Conservation (phyloP, 768 basidiomycete genomes). For the Exidia glandulosa region DNA sequence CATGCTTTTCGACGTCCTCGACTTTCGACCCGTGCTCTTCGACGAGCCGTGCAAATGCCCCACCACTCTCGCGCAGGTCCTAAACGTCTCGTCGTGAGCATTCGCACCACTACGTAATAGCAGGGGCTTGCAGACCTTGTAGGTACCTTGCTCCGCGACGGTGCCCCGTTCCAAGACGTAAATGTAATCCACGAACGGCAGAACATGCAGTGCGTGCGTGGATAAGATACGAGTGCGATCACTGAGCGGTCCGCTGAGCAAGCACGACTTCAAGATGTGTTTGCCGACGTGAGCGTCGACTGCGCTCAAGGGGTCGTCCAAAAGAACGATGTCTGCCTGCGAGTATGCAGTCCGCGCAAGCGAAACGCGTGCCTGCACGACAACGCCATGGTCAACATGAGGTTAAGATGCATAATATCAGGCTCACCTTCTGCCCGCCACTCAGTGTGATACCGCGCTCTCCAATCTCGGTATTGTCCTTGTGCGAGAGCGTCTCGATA, state of each 20-base stretch:
- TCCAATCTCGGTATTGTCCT: conserved; percentile 60
- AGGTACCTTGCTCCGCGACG: conserved; percentile 55
- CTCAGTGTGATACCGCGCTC: conserved; percentile 62
- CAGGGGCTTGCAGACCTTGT: conserved; percentile 26
- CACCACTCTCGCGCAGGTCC: conserved; percentile 19
- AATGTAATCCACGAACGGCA: conserved; percentile 50
- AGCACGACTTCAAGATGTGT: conserved; percentile 51
- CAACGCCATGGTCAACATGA: background rate
- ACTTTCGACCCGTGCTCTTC: conserved; percentile 42
- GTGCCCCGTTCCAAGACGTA: conserved; percentile 49
- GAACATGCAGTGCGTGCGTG: conserved; percentile 47
- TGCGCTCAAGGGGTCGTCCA: conserved; percentile 75
- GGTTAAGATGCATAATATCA: background rate
- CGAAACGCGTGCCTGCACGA: conserved; percentile 50
- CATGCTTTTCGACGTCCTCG: conserved; percentile 5
- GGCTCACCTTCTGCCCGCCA: conserved; percentile 25
- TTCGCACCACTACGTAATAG: background rate
- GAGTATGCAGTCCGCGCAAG: conserved; percentile 72
- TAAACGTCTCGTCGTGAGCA: background rate
- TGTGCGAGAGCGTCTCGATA: conserved; percentile 57
- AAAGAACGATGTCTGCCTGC: conserved; percentile 56
- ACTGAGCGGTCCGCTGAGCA: conserved; percentile 41
- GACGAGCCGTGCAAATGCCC: conserved; percentile 39
- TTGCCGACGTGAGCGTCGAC: conserved; percentile 71
- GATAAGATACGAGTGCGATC: conserved; percentile 50